Conservation (phyloP, 2,329 filamentous ascomycete genomes). For the Domatiomyces globalis region DNA sequence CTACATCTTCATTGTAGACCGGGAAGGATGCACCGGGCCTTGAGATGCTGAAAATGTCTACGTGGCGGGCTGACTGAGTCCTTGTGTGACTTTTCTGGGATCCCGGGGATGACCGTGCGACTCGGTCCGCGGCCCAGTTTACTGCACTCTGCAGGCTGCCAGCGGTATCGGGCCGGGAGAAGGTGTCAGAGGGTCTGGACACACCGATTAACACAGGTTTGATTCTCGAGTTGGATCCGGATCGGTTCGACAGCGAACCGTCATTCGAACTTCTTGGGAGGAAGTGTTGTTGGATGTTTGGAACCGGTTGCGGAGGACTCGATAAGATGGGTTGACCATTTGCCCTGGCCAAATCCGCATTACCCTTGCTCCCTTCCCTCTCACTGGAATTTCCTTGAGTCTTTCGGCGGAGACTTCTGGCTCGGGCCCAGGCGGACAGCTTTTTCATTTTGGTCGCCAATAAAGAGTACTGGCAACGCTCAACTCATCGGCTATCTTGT, state of each 20-base stretch:
- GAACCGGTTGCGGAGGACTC: background rate
- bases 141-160: slow-evolving; percentile 15
- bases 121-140: slow-evolving; percentile 14
- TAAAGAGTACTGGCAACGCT: background rate
- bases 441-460: background rate
- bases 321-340: background rate
- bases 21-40: slow-evolving; percentile 2
- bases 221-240: slow-evolving; percentile 2
- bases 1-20: slow-evolving; percentile 16
- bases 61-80: slow-evolving; percentile 9
- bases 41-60: slow-evolving; percentile 16
- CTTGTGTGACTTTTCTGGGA: slow-evolving; percentile 3
- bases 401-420: background rate
- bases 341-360: background rate
- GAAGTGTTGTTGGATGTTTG: background rate
- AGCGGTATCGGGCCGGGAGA: slow-evolving; percentile 11
- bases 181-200: slow-evolving; percentile 7
- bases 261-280: background rate
- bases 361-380: background rate
- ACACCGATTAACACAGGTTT: slow-evolving; percentile 9
- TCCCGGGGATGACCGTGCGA: slow-evolving; percentile 4
- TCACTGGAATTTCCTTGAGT: background rate
- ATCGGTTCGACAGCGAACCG: background rate
- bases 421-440: background rate
- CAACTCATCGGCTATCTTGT: background rate